Evolutionary conservation across 768 basidiomycete genomes (phyloP), one percentile per base, ranked within the genome.

Genomic region (Serendipita indica): DNA sequence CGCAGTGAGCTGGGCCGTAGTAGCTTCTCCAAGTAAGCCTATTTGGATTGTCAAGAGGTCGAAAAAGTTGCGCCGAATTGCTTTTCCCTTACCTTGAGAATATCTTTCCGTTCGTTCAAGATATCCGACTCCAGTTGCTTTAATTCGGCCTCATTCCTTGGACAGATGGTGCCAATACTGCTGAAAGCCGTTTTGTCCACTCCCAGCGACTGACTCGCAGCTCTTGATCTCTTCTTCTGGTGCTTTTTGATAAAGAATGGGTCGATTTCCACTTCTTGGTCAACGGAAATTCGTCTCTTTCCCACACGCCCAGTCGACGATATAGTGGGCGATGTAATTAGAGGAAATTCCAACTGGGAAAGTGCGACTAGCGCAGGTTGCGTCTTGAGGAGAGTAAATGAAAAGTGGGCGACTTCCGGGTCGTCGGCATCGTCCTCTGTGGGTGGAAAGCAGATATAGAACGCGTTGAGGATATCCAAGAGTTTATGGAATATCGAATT

Each of bases 151-250:
- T 39, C 34, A 5, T 60, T 65, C 5, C 33, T 33, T 3, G 76
- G 75, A 1, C 69, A 63, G 10, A 39, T 45, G 1, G 60, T 27
- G 1, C 66, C 66, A 18, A 75, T 63, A 28, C 60, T 67, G 3
- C 62, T 63, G 45, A 76, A 72, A 0, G 65, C 66, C 3, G 63
- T 58, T 7, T 37, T 27, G 35, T 77, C 66, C 10, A 72, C 39
- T 5, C 60, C 18, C 10, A 37, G 10, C n/a, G 35, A 37, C 35
- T 10, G 10, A 10, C 35, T n/a, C n/a, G n/a, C n/a, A n/a, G n/a
- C 35, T 10, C 35, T 10, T n/a, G 35, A 37, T n/a, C n/a, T 37
- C 35, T 37, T 37, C 35, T 37, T 37, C n/a, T n/a, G 35, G n/a
- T 37, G 35, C n/a, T 37, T 37, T n/a, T 37, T 37, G n/a, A 37